These are phyloP conservation scores for Microbotryum silenes-acaulis DNA, from an alignment of 1,284 basidiomycete species.

Conservation along the genomic window DNA sequence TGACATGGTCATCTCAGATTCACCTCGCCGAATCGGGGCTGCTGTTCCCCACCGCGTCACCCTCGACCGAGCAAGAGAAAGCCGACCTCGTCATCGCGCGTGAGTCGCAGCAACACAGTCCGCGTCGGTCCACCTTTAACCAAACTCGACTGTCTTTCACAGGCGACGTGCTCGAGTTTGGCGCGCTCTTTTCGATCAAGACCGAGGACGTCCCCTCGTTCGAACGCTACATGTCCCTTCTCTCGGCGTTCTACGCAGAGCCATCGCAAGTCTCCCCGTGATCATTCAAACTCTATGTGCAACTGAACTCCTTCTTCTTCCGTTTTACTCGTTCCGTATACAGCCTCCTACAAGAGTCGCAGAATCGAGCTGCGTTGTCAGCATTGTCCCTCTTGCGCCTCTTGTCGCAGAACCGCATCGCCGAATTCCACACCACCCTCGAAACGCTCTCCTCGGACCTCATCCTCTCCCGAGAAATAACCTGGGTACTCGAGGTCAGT, in stretches of 20 bases:
- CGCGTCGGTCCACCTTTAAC: too few species aligned
- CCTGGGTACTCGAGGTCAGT: constrained; percentile 26
- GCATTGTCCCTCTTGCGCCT: constrained; percentile 90
- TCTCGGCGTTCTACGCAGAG: constrained; percentile 87
- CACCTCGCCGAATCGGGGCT: constrained; percentile 69
- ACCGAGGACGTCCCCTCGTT: constrained; percentile 82
- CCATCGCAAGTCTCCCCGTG: constrained; percentile 46
- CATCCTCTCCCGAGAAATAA: constrained; percentile 21
- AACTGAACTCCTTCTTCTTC: too few species aligned
- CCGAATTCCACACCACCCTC: constrained; percentile 97
- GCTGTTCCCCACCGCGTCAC: constrained; percentile 51
- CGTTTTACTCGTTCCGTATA: too few species aligned
- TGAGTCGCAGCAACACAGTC: background rate
- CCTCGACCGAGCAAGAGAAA: constrained; percentile 1
- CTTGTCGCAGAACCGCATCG: constrained; percentile 90
- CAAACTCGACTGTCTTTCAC: constrained; percentile 9
- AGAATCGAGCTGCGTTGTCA: constrained; percentile 77
- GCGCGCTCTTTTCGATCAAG: constrained; percentile 85
- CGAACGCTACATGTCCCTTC: constrained; percentile 87
- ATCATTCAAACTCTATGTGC: too few species aligned
- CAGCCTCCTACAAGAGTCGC: too few species aligned
- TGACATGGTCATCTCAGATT: constrained; percentile 48
- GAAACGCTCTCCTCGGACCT: constrained; percentile 61
- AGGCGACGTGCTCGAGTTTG: constrained; percentile 93
- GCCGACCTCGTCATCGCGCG: background rate